A percentile compares a stretch with the other conserved stretches of the same genome.
Conservation (phyloP, 805 yeast genomes). For the Nakazawaea laoshanensis region DNA sequence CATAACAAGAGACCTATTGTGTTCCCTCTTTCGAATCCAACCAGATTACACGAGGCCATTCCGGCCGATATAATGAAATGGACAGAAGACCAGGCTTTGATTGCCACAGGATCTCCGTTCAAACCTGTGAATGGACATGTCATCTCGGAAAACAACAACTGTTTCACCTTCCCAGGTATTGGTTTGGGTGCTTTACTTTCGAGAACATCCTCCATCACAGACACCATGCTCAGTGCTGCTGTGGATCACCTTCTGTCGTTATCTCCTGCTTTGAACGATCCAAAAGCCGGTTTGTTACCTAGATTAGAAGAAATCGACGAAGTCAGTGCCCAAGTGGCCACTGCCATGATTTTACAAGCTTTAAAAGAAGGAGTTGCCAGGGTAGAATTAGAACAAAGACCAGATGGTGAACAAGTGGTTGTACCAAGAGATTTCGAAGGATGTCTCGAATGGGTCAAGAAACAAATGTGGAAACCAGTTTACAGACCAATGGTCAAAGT, state of each 20-base stretch:
- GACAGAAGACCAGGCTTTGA: conserved; percentile 86
- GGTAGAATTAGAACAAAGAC: conserved; percentile 64
- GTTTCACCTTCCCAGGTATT: conserved; percentile 97
- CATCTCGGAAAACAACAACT: conserved; percentile 93
- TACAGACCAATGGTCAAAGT: conserved; percentile 85
- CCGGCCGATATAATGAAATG: conserved; percentile 87
- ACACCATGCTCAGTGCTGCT: conserved; percentile 92
- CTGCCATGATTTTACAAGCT: conserved; percentile 87
- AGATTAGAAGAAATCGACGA: conserved; percentile 81
- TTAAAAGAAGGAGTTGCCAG: conserved; percentile 79
- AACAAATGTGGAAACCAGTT: conserved; percentile 94
- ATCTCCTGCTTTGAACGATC: conserved; percentile 73
- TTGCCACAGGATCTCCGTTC: conserved; percentile 97
- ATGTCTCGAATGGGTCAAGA: conserved; percentile 82
- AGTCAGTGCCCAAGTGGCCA: conserved; percentile 85
- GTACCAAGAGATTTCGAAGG: conserved; percentile 77
- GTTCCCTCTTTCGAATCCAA: conserved; percentile 94
- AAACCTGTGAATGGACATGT: conserved; percentile 86
- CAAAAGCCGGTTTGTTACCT: conserved; percentile 76
- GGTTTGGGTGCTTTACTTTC: conserved; percentile 93
- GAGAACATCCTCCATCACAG: conserved; percentile 75
- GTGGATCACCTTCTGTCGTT: conserved; percentile 85
- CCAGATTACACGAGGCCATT: conserved; percentile 88
- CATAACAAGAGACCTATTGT: conserved; percentile 83
- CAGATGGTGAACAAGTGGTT: conserved; percentile 51